Percentiles rank a stretch among this genome's conserved stretches.
Evolutionary conservation across 1,284 basidiomycete species (phyloP).

Genomic region (Abortiporus biennis): DNA sequence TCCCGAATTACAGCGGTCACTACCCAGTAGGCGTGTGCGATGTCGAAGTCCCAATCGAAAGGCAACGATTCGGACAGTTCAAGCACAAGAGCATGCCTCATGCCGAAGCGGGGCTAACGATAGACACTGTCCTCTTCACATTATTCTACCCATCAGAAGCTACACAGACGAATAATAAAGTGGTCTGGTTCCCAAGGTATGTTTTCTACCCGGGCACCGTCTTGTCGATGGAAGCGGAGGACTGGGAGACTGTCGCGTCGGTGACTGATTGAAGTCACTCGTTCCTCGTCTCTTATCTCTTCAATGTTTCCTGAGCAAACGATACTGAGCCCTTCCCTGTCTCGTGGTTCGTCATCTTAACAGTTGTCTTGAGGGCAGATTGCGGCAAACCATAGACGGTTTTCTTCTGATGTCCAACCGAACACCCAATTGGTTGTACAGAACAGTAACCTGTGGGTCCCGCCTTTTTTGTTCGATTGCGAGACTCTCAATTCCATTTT

Average conservation of each 20-base stretch:
- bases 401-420: conserved; percentile 31
- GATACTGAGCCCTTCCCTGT: too few species aligned
- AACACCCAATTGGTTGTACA: conserved; percentile 24
- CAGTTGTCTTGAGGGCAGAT: conserved; percentile 13
- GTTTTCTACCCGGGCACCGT: conserved; percentile 1
- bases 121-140: conserved; percentile 31
- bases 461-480: not conserved
- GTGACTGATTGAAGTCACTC: not conserved
- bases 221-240: not conserved
- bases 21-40: conserved; percentile 27
- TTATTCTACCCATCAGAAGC: conserved; percentile 33
- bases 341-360: too few species aligned
- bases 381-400: conserved; percentile 28
- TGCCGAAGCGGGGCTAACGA: conserved; percentile 20
- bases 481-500: not conserved
- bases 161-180: conserved; percentile 8
- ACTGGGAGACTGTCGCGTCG: not conserved
- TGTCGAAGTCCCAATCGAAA: conserved; percentile 21
- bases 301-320: too few species aligned
- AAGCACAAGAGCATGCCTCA: conserved; percentile 19
- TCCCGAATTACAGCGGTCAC: conserved; percentile 24
- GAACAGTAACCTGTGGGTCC: conserved; percentile 14
- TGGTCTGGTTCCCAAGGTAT: conserved; percentile 26
- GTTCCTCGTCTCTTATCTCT: too few species aligned
- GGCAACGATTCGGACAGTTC: conserved; percentile 24